Evolutionary conservation across 768 basidiomycete genomes (phyloP), one percentile per base, ranked within the genome.

Genomic region (Terana coerulea): DNA sequence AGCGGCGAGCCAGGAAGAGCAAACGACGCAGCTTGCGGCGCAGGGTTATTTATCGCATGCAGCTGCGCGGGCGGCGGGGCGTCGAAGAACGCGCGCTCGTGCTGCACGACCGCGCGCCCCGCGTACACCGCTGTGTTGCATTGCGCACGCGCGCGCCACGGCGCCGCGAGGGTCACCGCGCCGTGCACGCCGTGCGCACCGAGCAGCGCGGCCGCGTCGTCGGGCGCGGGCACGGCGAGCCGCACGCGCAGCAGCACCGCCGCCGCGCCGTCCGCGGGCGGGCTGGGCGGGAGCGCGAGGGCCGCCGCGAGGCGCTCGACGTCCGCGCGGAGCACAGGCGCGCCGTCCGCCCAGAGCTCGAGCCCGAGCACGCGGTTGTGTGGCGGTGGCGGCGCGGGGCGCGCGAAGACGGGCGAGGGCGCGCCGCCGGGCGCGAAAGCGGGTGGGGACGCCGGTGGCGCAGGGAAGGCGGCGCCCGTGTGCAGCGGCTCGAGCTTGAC

Each of bases 1-100:
- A 91, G 70, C 14, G 73, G 66, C 19, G 86, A 87, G 53, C 88
- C 86, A 36, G 88, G 86, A 42, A 90, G 71, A 50, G 80, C 77
- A 56, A 78, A 75, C 1, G 79, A 73, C 36, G 70, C 74, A 47
- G 79, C 76, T 54, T 77, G 64, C 14, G 62, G 53, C 46, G 58
- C 40, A 39, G 50, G 53, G 53, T 76, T 73, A 54, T 73, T 73
- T 9, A 39, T 17, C 17, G 40, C 41, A n/a, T 48, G 43, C 5
- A 54, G 9, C 47, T 19, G 58, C 29, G 44, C 46, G 10, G 5
- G 44, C 46, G 24, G 53, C 28, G 35, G 59, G 42, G 49, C 53
- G 24, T 79, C 75, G 48, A 87, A 72, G 25, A 70, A 61, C 44
- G 72, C 81, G 31, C 68, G 66, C 59, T 88, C 86, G 51, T 78